Percentiles rank a stretch among this genome's conserved stretches.
Conservation (phyloP, 352 stramenopile species). For the Phytophthora idaei region DNA sequence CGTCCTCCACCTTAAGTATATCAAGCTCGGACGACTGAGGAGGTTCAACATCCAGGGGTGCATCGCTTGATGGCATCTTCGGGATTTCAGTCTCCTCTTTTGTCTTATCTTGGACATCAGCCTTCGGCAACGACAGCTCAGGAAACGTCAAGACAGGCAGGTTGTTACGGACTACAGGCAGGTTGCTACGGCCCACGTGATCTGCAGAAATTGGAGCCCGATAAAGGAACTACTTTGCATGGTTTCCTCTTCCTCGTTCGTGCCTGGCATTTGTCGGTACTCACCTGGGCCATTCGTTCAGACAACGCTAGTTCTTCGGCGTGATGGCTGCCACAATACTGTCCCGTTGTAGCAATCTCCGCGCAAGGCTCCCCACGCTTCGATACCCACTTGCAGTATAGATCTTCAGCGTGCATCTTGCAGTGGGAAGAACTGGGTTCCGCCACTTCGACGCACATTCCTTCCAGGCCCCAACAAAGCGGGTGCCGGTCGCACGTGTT, state of each 20-base stretch:
- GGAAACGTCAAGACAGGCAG: not conserved
- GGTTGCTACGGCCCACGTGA: conserved; percentile 29
- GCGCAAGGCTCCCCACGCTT: conserved; percentile 35
- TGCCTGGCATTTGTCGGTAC: conserved; percentile 31
- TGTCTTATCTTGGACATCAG: conserved; percentile 1
- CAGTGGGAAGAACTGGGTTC: conserved; percentile 49
- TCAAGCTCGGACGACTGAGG: not conserved
- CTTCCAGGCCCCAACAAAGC: conserved; percentile 52
- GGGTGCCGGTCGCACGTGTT: conserved; percentile 58
- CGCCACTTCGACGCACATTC: conserved; percentile 47
- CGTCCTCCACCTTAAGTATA: not conserved
- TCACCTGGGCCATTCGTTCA: not conserved
- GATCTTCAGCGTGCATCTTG: conserved; percentile 32
- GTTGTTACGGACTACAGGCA: conserved; percentile 4
- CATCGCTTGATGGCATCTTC: not conserved
- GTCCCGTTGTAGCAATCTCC: conserved; percentile 30
- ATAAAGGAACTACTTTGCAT: conserved; percentile 39
- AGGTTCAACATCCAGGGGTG: not conserved
- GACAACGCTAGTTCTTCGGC: conserved; percentile 1
- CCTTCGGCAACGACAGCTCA: conserved; percentile 3
- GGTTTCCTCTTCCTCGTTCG: conserved; percentile 52
- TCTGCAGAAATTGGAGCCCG: conserved; percentile 44
- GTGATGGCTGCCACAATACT: conserved; percentile 46
- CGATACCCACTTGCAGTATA: conserved; percentile 45
- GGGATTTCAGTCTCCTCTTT: not conserved